Evolutionary conservation across 352 stramenopile genomes (phyloP).

Genomic region (Globisporangium okanoganense): DNA sequence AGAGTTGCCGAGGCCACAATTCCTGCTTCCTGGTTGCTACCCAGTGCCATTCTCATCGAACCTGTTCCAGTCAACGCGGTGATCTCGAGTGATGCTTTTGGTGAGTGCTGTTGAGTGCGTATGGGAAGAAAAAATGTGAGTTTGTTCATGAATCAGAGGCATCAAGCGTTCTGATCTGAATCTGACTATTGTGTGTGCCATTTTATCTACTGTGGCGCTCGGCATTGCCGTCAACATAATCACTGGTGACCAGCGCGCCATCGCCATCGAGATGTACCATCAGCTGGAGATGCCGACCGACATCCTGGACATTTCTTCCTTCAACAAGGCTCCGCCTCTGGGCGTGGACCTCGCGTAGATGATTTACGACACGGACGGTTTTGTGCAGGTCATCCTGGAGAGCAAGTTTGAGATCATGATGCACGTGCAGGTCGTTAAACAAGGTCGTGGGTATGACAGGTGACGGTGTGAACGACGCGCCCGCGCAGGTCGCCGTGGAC

Average conservation of each 20-base stretch:
- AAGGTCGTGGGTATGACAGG: constrained; percentile 82
- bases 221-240: constrained; percentile 96
- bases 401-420: constrained; percentile 92
- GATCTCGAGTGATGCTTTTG: too few species aligned
- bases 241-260: constrained; percentile 92
- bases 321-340: constrained; percentile 62
- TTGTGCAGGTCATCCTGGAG: constrained; percentile 90
- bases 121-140: too few species aligned
- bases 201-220: constrained; percentile 35
- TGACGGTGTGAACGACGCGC: constrained; percentile 92
- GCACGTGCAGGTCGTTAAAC: constrained; percentile 81
- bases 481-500: constrained; percentile 89
- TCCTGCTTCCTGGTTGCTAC: too few species aligned
- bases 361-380: constrained; percentile 91
- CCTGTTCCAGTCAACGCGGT: too few species aligned
- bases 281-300: constrained; percentile 87
- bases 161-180: too few species aligned
- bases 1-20: too few species aligned
- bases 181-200: too few species aligned
- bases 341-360: constrained; percentile 71
- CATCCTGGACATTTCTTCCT: constrained; percentile 78
- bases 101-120: too few species aligned
- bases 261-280: constrained; percentile 90
- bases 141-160: too few species aligned
- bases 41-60: too few species aligned